Conservation (phyloP, 2,329 filamentous ascomycete genomes). For the Pseudopithomyces chartarum region DNA sequence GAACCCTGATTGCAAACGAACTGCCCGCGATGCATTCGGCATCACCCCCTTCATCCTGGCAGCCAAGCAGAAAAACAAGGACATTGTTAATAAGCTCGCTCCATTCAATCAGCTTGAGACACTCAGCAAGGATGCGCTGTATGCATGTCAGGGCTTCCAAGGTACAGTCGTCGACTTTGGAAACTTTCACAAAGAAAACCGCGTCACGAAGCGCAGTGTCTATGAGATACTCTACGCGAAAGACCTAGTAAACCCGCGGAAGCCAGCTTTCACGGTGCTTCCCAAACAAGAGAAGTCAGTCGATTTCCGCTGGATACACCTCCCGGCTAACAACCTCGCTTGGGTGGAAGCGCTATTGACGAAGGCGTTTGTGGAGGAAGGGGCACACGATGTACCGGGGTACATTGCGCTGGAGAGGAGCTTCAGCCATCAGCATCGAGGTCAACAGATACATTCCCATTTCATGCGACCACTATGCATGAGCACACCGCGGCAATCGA, state of each 20-base stretch:
- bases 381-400: slow-evolving; percentile 64
- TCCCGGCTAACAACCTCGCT: slow-evolving; percentile 58
- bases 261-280: slow-evolving; percentile 42
- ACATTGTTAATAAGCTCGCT: slow-evolving; percentile 49
- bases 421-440: slow-evolving; percentile 66
- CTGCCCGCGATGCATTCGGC: slow-evolving; percentile 50
- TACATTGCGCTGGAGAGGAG: slow-evolving; percentile 67
- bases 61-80: slow-evolving; percentile 45
- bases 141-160: slow-evolving; percentile 44
- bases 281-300: slow-evolving; percentile 49
- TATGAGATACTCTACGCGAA: slow-evolving; percentile 44
- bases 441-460: slow-evolving; percentile 62
- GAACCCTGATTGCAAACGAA: slow-evolving; percentile 41
- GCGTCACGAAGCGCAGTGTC: slow-evolving; percentile 36
- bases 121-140: slow-evolving; percentile 39
- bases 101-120: slow-evolving; percentile 48
- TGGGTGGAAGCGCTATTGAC: slow-evolving; percentile 69
- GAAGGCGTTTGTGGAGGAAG: slow-evolving; percentile 68
- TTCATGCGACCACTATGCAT: slow-evolving; percentile 67
- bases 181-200: slow-evolving; percentile 43
- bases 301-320: slow-evolving; percentile 52
- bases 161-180: slow-evolving; percentile 48
- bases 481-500: slow-evolving; percentile 47
- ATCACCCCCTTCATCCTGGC: slow-evolving; percentile 51
- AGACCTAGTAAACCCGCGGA: slow-evolving; percentile 38